Conservation (phyloP, 148 eudicot species). For the Chenopodium album region DNA sequence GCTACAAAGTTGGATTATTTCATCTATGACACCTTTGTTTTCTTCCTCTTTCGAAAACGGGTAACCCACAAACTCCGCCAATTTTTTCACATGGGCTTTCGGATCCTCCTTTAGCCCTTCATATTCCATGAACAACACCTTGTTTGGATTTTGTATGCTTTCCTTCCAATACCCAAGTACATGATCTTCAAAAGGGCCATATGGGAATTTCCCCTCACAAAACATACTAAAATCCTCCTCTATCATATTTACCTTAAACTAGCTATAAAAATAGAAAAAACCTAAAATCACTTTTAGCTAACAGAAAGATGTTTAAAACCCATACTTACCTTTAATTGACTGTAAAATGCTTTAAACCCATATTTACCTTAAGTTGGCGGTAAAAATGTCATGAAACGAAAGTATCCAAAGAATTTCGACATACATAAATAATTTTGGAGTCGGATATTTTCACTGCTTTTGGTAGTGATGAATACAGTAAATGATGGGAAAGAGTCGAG, state of each 20-base stretch:
- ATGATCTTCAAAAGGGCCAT: not conserved
- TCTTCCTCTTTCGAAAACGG: not conserved
- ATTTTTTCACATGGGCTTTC: not conserved
- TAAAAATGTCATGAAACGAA: slow-evolving; percentile 24
- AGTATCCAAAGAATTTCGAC: slow-evolving; percentile 9
- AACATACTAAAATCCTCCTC: not conserved
- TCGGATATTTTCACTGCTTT: slow-evolving; percentile 4
- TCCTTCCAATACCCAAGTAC: not conserved
- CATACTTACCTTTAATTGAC: not conserved
- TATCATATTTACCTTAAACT: not conserved
- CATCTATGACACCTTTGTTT: not conserved
- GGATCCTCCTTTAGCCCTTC: slow-evolving; percentile 2
- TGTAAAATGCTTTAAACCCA: not conserved
- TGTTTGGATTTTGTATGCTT: not conserved
- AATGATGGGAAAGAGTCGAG: slow-evolving; percentile 9
- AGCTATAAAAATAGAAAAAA: not conserved
- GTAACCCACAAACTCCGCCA: slow-evolving; percentile 1
- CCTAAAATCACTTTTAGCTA: not conserved
- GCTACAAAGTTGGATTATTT: slow-evolving; percentile 10
- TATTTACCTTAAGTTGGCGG: not conserved
- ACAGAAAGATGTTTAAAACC: not conserved
- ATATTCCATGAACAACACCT: slow-evolving; percentile 8
- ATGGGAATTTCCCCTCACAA: not conserved
- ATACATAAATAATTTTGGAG: slow-evolving; percentile 7
- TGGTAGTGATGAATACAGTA: not conserved